Conservation (phyloP, 805 yeast species). For the Metschnikowia borealis region DNA sequence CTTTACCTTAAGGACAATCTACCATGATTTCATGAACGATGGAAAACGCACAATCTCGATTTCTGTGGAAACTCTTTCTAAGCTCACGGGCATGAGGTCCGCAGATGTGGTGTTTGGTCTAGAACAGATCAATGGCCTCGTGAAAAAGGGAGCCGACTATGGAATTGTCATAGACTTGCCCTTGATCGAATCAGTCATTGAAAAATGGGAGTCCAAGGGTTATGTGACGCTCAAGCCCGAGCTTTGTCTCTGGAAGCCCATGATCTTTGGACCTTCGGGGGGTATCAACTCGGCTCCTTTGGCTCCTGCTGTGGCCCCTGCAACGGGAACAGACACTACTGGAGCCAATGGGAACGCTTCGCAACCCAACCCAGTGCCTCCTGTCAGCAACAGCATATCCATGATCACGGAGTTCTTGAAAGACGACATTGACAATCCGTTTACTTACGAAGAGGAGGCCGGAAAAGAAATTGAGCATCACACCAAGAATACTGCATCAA, state of each 20-base stretch:
- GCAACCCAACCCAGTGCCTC: constrained; percentile 7
- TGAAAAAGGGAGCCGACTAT: constrained; percentile 43
- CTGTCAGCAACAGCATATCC: constrained; percentile 48
- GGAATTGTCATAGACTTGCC: constrained; percentile 50
- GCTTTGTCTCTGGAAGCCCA: constrained; percentile 72
- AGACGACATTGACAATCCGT: constrained; percentile 65
- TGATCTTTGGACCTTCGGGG: constrained; percentile 81
- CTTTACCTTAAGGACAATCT: constrained; percentile 34
- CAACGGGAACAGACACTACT: background rate
- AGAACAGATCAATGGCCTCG: constrained; percentile 67
- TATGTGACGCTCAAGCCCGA: constrained; percentile 50
- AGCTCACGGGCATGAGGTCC: constrained; percentile 76
- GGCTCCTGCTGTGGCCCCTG: constrained; percentile 26
- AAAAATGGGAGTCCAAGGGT: constrained; percentile 51
- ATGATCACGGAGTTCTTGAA: constrained; percentile 55
- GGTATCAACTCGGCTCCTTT: constrained; percentile 65
- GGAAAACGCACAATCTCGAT: constrained; percentile 18
- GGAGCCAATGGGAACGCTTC: background rate
- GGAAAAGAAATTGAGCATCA: constrained; percentile 37
- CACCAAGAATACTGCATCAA: constrained; percentile 20
- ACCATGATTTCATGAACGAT: constrained; percentile 17
- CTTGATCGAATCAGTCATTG: constrained; percentile 39
- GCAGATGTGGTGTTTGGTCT: constrained; percentile 85
- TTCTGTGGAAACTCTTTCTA: constrained; percentile 60
- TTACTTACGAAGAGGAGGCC: constrained; percentile 56